These are phyloP conservation scores for Neophaeococcomyces aloes DNA, from an alignment of 2,329 filamentous ascomycete species.

Conservation along the genomic window DNA sequence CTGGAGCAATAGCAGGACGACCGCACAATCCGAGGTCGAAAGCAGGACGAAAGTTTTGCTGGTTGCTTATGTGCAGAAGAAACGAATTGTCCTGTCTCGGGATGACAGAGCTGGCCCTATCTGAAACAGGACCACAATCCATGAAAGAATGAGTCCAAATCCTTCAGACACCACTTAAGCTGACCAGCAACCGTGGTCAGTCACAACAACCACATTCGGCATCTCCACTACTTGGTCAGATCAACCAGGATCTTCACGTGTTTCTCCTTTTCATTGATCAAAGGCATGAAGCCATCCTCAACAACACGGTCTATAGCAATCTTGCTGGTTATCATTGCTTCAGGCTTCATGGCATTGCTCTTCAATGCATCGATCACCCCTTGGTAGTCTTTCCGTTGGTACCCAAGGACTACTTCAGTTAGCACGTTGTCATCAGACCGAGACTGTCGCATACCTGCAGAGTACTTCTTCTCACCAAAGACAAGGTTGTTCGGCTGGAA, in stretches of 20 bases:
- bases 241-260: slow-evolving; percentile 53
- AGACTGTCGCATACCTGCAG: slow-evolving; percentile 28
- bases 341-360: slow-evolving; percentile 41
- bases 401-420: slow-evolving; percentile 29
- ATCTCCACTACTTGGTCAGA: background rate
- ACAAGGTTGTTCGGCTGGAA: slow-evolving; percentile 46
- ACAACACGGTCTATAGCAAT: slow-evolving; percentile 47
- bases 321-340: slow-evolving; percentile 51
- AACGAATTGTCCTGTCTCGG: too few relatives aligned
- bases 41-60: too few relatives aligned
- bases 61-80: too few relatives aligned
- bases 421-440: background rate
- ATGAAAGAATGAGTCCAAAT: too few relatives aligned
- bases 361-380: slow-evolving; percentile 45
- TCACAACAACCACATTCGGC: background rate
- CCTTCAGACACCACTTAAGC: too few relatives aligned
- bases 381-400: slow-evolving; percentile 45
- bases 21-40: too few relatives aligned
- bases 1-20: too few relatives aligned
- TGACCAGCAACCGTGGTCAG: background rate
- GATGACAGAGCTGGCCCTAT: too few relatives aligned
- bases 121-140: too few relatives aligned
- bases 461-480: slow-evolving; percentile 43
- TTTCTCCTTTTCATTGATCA: slow-evolving; percentile 46
- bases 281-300: slow-evolving; percentile 45